Evolutionary conservation across 345 rosid genomes (phyloP).

Genomic region (Lepidium didymum): DNA sequence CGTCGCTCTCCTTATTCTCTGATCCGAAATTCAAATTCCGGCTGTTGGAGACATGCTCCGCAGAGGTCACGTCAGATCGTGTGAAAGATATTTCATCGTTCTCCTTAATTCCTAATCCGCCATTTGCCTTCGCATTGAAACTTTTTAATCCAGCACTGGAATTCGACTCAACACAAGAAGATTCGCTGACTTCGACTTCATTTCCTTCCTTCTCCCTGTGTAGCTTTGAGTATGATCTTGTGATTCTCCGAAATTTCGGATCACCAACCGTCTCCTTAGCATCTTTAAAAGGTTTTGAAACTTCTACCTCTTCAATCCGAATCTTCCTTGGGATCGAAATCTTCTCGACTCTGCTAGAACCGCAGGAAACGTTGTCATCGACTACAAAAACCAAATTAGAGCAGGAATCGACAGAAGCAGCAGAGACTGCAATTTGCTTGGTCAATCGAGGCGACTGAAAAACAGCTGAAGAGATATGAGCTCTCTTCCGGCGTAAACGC

Average conservation of each 20-base stretch:
- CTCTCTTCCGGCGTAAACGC: constrained; percentile 41
- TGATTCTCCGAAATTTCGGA: constrained; percentile 36
- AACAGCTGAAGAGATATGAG: constrained; percentile 34
- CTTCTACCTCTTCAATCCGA: constrained; percentile 27
- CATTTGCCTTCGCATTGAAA: constrained; percentile 11
- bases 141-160: constrained; percentile 25
- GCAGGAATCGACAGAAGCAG: constrained; percentile 35
- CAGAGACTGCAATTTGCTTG: constrained; percentile 15
- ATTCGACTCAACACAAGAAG: constrained; percentile 46
- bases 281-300: constrained; percentile 14
- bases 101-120: constrained; percentile 5
- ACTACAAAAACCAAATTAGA: constrained; percentile 28
- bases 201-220: constrained; percentile 28
- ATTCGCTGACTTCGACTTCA: constrained; percentile 47
- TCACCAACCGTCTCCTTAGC: constrained; percentile 22
- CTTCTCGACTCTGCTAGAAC: constrained; percentile 36
- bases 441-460: constrained; percentile 1
- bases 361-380: constrained; percentile 41
- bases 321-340: constrained; percentile 35
- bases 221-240: constrained; percentile 41
- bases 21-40: constrained; percentile 21
- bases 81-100: constrained; percentile 28
- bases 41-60: constrained; percentile 31
- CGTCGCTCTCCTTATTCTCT: constrained; percentile 39
- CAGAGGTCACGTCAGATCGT: constrained; percentile 40